Base-by-base conservation (phyloP, 2,329 filamentous ascomycete genomes). In the Macrophomina phaseolina region DNA sequence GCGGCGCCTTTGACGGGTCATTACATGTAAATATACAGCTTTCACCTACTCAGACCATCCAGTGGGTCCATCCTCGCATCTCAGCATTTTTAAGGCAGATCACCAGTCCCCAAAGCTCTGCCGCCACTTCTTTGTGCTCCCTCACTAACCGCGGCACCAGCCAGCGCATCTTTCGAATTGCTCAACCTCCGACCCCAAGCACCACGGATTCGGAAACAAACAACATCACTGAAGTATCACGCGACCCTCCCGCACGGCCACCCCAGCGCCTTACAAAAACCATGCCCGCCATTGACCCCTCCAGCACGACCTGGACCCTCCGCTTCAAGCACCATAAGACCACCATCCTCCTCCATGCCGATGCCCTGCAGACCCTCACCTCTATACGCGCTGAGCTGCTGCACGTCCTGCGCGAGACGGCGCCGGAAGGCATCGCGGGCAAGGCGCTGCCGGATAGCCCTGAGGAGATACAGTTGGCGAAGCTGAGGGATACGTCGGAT, bases 261-360 rank as follows among this genome's bases (percentile, higher is more conserved):
- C 38, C 11, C 12, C 9, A 14, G n/a, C 8, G 30, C 36, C 34
- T 16, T 32, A 14, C 62, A 12, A 36, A 40, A 32, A 60, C 48
- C 38, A 68, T 68, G 65, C 38, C 67, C 2, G 23, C 70, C 45
- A 70, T 71, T 53, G 67, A 68, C 30, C 73, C 77, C 34, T 73
- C 69, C 28, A 69, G 75, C 6, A 68, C 68, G 18, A 78, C 76
- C 16, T 76, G 73, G 71, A 83, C 81, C 0, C 76, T 84, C 36
- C 81, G 81, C 67, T 78, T 84, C 71, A 84, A 84, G 70, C 73
- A 79, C 64, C 73, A 78, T 72, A 80, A 78, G 56, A 81, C 78
- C 38, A 84, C 82, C 40, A 72, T 84, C 68, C 72, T 84, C 49
- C 77, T 85, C 0, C 80, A 84, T 73, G 73, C 78, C 70, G 78